Evolutionary conservation across 2,329 filamentous ascomycete species (phyloP).

Genomic region (Eurotiales sp.): DNA sequence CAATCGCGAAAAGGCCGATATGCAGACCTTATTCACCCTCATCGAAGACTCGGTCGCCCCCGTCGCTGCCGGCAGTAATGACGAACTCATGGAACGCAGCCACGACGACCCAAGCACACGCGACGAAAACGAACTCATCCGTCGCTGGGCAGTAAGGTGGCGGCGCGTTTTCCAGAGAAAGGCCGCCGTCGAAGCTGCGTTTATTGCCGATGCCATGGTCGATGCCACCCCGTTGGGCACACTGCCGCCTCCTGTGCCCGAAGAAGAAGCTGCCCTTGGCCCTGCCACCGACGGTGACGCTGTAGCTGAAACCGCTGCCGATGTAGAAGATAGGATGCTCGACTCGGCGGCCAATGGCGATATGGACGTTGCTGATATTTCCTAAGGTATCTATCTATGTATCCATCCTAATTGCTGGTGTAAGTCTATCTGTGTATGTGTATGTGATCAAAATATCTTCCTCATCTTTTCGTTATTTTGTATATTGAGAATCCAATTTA

Average conservation of each 20-base stretch:
- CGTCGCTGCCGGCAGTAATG: conserved; percentile 69
- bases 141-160: conserved; percentile 83
- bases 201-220: conserved; percentile 55
- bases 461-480: too few species aligned
- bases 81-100: conserved; percentile 66
- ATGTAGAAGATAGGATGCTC: conserved; percentile 4
- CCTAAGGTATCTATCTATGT: too few species aligned
- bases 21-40: conserved; percentile 73
- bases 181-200: conserved; percentile 78
- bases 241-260: conserved; percentile 23
- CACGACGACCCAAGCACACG: conserved; percentile 48
- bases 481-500: too few species aligned
- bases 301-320: too few species aligned
- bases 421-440: too few species aligned
- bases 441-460: too few species aligned
- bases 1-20: conserved; percentile 65
- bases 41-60: conserved; percentile 74
- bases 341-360: conserved; percentile 25
- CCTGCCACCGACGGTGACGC: background rate
- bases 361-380: conserved; percentile 28
- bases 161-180: conserved; percentile 77
- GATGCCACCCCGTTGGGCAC: conserved; percentile 44
- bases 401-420: too few species aligned
- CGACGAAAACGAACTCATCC: conserved; percentile 62
- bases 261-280: background rate